Percentiles rank a stretch among this genome's conserved stretches.
phyloP scores from a whole-genome alignment of 768 basidiomycete genomes.

The Pleurotus eryngii region DNA sequence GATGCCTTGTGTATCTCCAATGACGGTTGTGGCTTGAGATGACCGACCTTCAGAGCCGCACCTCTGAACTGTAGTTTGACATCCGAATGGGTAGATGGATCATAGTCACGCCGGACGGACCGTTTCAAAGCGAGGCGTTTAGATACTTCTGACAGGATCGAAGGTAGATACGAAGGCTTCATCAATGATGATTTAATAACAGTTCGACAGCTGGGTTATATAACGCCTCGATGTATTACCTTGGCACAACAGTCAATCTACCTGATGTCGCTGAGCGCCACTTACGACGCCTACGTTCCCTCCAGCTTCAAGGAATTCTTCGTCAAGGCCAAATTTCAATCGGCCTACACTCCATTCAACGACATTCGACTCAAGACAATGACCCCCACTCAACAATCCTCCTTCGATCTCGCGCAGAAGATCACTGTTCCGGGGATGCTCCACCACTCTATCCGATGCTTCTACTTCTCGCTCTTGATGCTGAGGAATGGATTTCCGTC shows the following conservation, averaged over 20 bases:
- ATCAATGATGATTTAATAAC: conserved; percentile 1
- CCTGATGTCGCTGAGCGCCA: conserved; percentile 7
- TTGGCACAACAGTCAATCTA: background rate
- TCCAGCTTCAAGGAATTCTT: conserved; percentile 11
- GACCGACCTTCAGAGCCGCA: background rate
- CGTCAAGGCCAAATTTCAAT: conserved; percentile 9
- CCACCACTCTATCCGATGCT: conserved; percentile 14
- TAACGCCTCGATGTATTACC: background rate
- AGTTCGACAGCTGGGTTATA: background rate
- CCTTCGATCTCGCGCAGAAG: conserved; percentile 12
- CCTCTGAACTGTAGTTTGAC: background rate
- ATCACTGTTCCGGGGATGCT: conserved; percentile 9
- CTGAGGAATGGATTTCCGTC: conserved; percentile 16
- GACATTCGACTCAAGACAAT: conserved; percentile 4
- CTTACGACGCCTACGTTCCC: conserved; percentile 15
- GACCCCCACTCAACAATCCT: conserved; percentile 8
- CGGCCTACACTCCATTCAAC: conserved; percentile 11
- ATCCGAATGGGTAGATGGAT: background rate
- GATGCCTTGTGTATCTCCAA: too few species aligned
- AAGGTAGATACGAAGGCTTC: background rate
- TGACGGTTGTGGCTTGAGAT: background rate
- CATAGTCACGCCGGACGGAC: background rate
- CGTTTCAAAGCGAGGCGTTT: background rate
- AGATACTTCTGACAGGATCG: background rate
- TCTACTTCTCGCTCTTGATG: conserved; percentile 14